These are phyloP conservation scores for Neonectria coccinea DNA, from an alignment of 2,329 filamentous ascomycete genomes.

Conservation along the genomic window DNA sequence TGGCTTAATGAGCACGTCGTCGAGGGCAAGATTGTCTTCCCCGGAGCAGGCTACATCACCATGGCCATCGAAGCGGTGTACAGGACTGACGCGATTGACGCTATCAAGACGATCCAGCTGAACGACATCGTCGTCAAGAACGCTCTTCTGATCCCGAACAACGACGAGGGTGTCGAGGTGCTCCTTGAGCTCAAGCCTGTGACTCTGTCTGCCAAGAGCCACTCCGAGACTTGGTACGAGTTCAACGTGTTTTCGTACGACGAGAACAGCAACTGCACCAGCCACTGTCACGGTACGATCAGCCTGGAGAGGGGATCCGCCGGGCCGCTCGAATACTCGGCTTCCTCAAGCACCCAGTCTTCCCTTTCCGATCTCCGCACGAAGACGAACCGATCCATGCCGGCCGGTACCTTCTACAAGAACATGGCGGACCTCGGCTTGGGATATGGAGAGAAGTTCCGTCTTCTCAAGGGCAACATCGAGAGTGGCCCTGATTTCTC, in stretches of 20 bases:
- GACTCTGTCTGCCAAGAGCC: constrained; percentile 36
- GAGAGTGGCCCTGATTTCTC: constrained; percentile 41
- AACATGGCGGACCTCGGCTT: constrained; percentile 40
- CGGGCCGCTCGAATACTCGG: constrained; percentile 31
- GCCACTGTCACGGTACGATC: constrained; percentile 41
- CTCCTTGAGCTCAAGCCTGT: constrained; percentile 40
- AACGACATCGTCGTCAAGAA: constrained; percentile 41
- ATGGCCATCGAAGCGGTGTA: constrained; percentile 48
- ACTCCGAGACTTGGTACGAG: constrained; percentile 41
- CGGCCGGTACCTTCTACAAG: constrained; percentile 38
- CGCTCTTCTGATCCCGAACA: constrained; percentile 40
- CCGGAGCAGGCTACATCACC: constrained; percentile 51
- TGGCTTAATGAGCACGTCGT: constrained; percentile 53
- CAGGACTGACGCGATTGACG: constrained; percentile 29
- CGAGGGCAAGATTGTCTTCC: constrained; percentile 48
- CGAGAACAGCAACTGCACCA: constrained; percentile 40
- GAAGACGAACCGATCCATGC: constrained; percentile 39
- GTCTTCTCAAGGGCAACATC: constrained; percentile 37
- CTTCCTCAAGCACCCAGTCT: constrained; percentile 23
- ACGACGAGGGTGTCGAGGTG: constrained; percentile 42
- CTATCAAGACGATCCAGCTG: constrained; percentile 33
- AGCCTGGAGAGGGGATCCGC: constrained; percentile 33
- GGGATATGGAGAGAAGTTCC: constrained; percentile 42
- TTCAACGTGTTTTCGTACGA: constrained; percentile 45
- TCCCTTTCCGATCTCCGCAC: constrained; percentile 31